phyloP scores from a whole-genome alignment of 163 green algal genomes.

The Volvox carteri region DNA sequence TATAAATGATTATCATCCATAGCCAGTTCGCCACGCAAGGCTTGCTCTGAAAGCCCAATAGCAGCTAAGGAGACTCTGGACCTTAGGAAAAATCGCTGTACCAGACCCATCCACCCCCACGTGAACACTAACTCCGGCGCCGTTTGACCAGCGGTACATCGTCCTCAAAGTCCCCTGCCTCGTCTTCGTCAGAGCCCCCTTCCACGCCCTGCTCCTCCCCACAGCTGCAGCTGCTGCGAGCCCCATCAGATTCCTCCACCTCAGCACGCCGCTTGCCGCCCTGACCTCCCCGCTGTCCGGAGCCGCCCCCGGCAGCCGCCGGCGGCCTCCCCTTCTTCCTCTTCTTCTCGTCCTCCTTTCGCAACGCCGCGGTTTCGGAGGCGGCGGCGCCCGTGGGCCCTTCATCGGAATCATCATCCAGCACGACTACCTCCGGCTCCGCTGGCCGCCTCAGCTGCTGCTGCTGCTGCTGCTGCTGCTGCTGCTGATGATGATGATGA shows the following conservation, averaged over 20 bases:
- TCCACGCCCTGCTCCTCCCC: neutral
- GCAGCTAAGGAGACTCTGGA: too few relatives aligned
- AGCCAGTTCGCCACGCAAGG: too few relatives aligned
- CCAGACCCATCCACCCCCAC: neutral
- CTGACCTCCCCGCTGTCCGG: neutral
- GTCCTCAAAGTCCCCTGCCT: constrained; percentile 23
- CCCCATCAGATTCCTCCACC: neutral
- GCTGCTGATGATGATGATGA: neutral
- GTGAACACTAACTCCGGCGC: neutral
- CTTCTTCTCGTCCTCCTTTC: neutral
- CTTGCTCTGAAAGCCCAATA: too few relatives aligned
- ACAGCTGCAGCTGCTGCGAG: too few relatives aligned
- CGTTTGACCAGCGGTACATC: constrained; percentile 32
- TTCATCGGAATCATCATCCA: constrained; percentile 29
- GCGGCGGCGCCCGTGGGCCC: neutral
- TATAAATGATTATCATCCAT: too few relatives aligned
- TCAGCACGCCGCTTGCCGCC: neutral
- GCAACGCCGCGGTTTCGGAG: neutral
- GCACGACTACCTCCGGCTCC: constrained; percentile 10
- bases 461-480: neutral
- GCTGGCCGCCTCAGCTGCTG: neutral
- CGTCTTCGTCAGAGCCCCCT: neutral
- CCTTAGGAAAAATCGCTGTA: too few relatives aligned
- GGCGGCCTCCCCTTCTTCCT: neutral
- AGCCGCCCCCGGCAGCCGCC: neutral